A percentile compares a stretch with the other conserved stretches of the same genome.
phyloP scores from a whole-genome alignment of 129 eudicot species.

The Ambrosia artemisiifolia region DNA sequence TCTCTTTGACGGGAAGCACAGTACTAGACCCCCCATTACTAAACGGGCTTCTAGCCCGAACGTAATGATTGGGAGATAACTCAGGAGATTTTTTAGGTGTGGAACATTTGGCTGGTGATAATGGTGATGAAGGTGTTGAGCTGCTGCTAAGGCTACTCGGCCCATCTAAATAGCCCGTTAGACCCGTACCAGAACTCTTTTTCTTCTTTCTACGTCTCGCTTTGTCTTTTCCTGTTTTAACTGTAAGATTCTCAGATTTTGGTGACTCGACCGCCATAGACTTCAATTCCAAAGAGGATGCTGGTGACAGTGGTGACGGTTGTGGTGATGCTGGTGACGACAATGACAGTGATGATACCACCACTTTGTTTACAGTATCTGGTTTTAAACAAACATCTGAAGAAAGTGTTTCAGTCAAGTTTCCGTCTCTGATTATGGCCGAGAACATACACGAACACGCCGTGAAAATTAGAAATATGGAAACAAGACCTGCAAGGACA shows the following conservation, averaged over 20 bases:
- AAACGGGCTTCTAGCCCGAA: slow-evolving; percentile 41
- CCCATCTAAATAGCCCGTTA: slow-evolving; percentile 50
- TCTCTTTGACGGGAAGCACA: slow-evolving; percentile 25
- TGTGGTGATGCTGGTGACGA: not conserved
- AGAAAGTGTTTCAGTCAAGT: slow-evolving; percentile 28
- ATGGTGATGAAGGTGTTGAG: slow-evolving; percentile 89
- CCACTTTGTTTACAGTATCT: slow-evolving; percentile 25
- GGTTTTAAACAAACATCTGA: slow-evolving; percentile 27
- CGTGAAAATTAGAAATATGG: slow-evolving; percentile 25
- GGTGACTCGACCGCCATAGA: slow-evolving; percentile 29
- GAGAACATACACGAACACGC: slow-evolving; percentile 37
- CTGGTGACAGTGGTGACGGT: not conserved
- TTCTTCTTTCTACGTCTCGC: slow-evolving; percentile 65
- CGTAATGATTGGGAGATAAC: slow-evolving; percentile 29
- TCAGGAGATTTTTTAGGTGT: slow-evolving; percentile 46
- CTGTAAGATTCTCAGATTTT: slow-evolving; percentile 47
- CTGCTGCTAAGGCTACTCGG: slow-evolving; percentile 92
- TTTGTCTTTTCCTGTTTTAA: slow-evolving; percentile 69
- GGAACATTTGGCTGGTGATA: slow-evolving; percentile 48
- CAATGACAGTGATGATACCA: slow-evolving; percentile 12
- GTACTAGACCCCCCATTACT: slow-evolving; percentile 7
- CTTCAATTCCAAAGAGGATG: slow-evolving; percentile 16
- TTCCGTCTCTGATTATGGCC: slow-evolving; percentile 27
- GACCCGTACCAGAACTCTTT: slow-evolving; percentile 35
- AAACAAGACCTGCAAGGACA: slow-evolving; percentile 32